A percentile compares a stretch with the other conserved stretches of the same genome.
phyloP scores from a whole-genome alignment of 2,329 filamentous ascomycete species.

The Ascochyta rabiei region DNA sequence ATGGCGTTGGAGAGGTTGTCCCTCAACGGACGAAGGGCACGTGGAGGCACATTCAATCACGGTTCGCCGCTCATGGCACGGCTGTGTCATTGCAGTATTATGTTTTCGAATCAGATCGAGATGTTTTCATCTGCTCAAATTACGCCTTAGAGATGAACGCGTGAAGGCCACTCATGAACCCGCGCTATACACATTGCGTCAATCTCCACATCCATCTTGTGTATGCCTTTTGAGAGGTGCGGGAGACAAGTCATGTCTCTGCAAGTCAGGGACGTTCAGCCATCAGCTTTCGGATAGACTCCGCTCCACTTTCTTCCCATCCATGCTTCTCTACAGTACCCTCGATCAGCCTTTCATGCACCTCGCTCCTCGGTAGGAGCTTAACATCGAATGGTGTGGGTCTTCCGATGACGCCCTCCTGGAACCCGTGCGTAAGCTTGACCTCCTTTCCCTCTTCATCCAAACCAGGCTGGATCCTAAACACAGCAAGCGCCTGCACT shows the following conservation, averaged over 20 bases:
- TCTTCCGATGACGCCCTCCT: constrained; percentile 44
- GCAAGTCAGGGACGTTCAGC: neutral
- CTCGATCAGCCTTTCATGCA: constrained; percentile 42
- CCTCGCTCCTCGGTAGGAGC: constrained; percentile 41
- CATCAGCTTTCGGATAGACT: constrained; percentile 12
- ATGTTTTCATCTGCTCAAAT: neutral
- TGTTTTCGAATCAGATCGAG: neutral
- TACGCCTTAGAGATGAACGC: neutral
- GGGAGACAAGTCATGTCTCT: neutral
- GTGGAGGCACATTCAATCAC: neutral
- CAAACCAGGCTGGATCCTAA: constrained; percentile 50
- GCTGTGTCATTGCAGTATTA: neutral
- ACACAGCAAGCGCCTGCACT: constrained; percentile 55
- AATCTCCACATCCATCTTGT: neutral
- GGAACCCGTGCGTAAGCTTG: constrained; percentile 44
- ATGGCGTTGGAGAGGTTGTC: neutral
- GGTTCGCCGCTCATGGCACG: neutral
- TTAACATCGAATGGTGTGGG: constrained; percentile 41
- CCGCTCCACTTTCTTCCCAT: constrained; percentile 46
- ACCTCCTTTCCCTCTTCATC: constrained; percentile 47
- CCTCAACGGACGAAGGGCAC: constrained; percentile 6
- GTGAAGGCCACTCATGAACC: too few species aligned
- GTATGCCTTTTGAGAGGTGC: too few species aligned
- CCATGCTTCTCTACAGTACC: constrained; percentile 39
- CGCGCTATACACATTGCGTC: neutral